Percentiles rank a stretch among this genome's conserved stretches.
Conservation (phyloP, 805 yeast genomes). For the Yamadazyma akitaensis region DNA sequence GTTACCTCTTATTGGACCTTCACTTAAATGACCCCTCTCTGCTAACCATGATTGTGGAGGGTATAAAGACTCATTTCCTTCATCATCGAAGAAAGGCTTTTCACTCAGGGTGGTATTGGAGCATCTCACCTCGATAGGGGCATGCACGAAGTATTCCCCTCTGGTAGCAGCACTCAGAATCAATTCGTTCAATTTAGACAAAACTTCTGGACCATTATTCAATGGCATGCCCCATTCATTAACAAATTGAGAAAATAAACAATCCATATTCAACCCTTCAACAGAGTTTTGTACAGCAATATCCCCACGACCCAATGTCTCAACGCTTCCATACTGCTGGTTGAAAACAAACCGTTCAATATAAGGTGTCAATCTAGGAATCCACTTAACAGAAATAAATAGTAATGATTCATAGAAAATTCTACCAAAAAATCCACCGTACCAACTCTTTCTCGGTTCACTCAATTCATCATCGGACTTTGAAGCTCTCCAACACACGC, state of each 20-base stretch:
- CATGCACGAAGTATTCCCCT: conserved; percentile 80
- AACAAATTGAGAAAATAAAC: conserved; percentile 89
- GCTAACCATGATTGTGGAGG: conserved; percentile 49
- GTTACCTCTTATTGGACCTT: conserved; percentile 86
- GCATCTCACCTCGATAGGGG: conserved; percentile 92
- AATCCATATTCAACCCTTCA: conserved; percentile 91
- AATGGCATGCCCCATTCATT: conserved; percentile 97
- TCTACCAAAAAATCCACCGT: conserved; percentile 78
- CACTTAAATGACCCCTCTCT: conserved; percentile 47
- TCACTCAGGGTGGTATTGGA: conserved; percentile 70
- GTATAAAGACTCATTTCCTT: conserved; percentile 37
- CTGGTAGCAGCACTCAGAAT: conserved; percentile 56
- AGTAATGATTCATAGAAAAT: conserved; percentile 73
- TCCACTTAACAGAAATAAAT: conserved; percentile 71
- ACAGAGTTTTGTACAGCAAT: conserved; percentile 76
- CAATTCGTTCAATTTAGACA: conserved; percentile 58
- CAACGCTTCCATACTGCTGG: conserved; percentile 78
- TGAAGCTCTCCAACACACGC: conserved; percentile 87
- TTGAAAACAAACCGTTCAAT: conserved; percentile 82
- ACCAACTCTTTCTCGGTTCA: conserved; percentile 73
- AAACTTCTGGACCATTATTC: conserved; percentile 67
- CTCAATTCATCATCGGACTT: conserved; percentile 66
- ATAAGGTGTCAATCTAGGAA: conserved; percentile 75
- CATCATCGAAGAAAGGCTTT: conserved; percentile 31
- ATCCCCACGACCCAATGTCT: conserved; percentile 59